Conservation (phyloP, 2,329 filamentous ascomycete species). For the Colletotrichum liriopes region DNA sequence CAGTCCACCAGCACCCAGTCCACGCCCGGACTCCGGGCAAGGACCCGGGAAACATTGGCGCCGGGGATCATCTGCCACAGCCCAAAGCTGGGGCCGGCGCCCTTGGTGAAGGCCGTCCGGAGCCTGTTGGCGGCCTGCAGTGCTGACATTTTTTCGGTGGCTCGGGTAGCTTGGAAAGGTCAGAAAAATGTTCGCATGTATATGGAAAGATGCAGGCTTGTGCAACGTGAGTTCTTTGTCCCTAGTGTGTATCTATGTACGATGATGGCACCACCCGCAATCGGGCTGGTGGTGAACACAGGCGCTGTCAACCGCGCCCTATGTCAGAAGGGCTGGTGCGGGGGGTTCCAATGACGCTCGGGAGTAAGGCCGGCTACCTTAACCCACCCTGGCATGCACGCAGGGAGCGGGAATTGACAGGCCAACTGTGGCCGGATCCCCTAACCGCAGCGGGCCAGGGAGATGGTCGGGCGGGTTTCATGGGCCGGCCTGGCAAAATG, state of each 20-base stretch:
- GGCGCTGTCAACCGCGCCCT: conserved; percentile 10
- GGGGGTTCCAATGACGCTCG: neutral
- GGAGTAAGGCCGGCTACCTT: conserved; percentile 5
- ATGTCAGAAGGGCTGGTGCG: conserved; percentile 9
- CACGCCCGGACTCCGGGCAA: conserved; percentile 73
- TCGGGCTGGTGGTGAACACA: neutral
- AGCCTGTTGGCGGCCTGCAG: conserved; percentile 66
- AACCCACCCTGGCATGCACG: neutral
- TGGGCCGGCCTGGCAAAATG: neutral
- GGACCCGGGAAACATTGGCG: conserved; percentile 70
- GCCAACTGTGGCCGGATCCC: neutral
- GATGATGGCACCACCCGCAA: neutral
- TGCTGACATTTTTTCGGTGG: conserved; percentile 35
- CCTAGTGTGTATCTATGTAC: neutral
- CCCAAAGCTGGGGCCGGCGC: conserved; percentile 66
- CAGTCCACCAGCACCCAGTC: conserved; percentile 77
- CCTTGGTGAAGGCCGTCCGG: conserved; percentile 64
- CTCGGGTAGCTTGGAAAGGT: too few species aligned
- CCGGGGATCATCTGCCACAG: conserved; percentile 77
- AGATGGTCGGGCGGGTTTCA: conserved; percentile 14
- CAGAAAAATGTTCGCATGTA: neutral
- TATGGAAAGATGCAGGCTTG: neutral
- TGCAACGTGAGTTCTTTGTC: neutral
- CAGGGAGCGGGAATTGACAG: neutral
- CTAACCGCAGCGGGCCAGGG: conserved; percentile 14